These are phyloP conservation scores for Cystofilobasidium ferigula DNA, from an alignment of 768 basidiomycete species.

Conservation along the genomic window DNA sequence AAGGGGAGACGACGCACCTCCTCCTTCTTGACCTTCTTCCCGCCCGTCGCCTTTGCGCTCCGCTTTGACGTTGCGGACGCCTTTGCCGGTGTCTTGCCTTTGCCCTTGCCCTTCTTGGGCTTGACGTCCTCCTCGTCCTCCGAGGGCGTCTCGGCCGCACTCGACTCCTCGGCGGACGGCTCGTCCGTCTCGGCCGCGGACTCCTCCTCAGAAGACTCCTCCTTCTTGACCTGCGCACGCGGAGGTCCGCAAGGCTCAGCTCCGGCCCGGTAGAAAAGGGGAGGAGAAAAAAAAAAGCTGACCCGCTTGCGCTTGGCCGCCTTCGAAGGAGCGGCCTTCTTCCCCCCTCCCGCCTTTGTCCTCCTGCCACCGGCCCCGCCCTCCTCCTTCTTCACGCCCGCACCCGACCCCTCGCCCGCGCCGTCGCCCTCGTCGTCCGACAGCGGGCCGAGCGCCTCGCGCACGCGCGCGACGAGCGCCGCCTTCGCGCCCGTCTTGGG, in stretches of 20 bases:
- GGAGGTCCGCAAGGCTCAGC: not conserved
- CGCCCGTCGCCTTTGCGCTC: too few species aligned
- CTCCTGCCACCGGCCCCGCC: not conserved
- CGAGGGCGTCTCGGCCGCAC: not conserved
- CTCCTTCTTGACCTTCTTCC: too few species aligned
- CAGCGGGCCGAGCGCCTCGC: not conserved
- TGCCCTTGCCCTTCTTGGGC: not conserved
- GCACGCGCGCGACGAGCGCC: not conserved
- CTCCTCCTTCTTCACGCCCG: not conserved
- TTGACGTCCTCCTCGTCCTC: constrained; percentile 5
- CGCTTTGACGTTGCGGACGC: too few species aligned
- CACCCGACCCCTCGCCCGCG: not conserved
- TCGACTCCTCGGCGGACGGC: too few species aligned
- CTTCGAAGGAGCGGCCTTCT: not conserved
- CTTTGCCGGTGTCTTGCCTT: too few species aligned
- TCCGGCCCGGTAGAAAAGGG: not conserved
- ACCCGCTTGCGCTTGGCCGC: not conserved
- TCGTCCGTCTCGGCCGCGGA: too few species aligned
- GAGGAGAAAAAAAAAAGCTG: not conserved
- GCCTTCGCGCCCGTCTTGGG: not conserved
- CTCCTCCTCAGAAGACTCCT: not conserved
- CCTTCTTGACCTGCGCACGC: not conserved
- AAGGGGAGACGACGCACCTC: too few species aligned
- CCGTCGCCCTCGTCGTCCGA: not conserved
- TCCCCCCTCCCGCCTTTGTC: not conserved